Conservation (phyloP, 1,284 basidiomycete species). For the Rhodofomes roseus region DNA sequence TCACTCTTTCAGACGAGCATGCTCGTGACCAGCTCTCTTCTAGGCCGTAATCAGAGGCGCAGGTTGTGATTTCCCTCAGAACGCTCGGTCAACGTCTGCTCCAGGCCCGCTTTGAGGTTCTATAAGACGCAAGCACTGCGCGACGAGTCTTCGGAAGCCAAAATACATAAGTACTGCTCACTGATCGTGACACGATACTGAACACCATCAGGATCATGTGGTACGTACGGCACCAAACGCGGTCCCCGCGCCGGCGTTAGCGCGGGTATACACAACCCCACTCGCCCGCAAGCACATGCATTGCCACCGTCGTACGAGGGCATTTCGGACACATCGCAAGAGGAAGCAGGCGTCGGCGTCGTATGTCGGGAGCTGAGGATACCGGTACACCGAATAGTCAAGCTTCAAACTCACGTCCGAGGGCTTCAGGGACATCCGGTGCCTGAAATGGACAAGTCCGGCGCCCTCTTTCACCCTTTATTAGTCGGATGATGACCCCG, state of each 20-base stretch:
- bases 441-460: background rate
- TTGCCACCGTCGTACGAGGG: no score
- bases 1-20: background rate
- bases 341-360: background rate
- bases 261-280: background rate
- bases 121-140: no score
- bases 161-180: no score
- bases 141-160: no score
- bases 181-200: background rate
- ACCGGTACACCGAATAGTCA: background rate
- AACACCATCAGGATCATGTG: background rate
- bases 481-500: background rate
- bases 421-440: no score
- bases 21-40: background rate
- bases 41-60: background rate
- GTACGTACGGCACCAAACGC: no score
- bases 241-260: no score
- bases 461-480: background rate
- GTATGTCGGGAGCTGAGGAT: background rate
- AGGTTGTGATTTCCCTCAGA: no score
- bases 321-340: no score
- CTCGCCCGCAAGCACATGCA: background rate
- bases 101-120: no score
- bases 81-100: no score
- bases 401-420: no score